phyloP scores from a whole-genome alignment of 2,329 filamentous ascomycete genomes.

The Colletotrichum plurivorum region DNA sequence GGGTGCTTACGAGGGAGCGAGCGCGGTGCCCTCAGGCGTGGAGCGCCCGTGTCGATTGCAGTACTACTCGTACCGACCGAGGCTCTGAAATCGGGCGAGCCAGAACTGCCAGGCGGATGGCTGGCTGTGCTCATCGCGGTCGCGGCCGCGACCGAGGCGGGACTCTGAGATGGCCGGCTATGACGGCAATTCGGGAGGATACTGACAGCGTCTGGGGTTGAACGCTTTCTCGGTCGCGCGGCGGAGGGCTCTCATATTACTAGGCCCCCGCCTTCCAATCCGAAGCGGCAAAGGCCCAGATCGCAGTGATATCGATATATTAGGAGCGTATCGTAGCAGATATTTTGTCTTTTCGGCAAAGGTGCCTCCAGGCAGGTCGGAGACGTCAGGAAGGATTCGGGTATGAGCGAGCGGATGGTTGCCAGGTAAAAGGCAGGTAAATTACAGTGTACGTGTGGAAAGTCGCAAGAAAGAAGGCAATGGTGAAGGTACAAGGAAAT shows the following conservation, averaged over 20 bases:
- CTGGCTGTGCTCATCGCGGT: conserved; percentile 40
- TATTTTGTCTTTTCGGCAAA: too few species aligned
- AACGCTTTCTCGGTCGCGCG: conserved; percentile 34
- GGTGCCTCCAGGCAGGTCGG: too few species aligned
- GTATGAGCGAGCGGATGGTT: background rate
- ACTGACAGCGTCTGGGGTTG: conserved; percentile 31
- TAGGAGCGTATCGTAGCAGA: background rate
- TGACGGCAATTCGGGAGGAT: conserved; percentile 11
- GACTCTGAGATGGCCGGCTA: conserved; percentile 18
- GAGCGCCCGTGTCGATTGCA: conserved; percentile 33
- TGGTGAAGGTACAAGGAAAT: background rate
- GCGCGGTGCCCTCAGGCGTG: conserved; percentile 41
- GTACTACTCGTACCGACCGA: conserved; percentile 41
- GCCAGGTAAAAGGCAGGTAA: background rate
- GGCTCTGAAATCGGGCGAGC: conserved; percentile 39
- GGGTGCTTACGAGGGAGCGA: conserved; percentile 49
- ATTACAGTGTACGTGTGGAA: conserved; percentile 2
- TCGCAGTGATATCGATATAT: conserved; percentile 26
- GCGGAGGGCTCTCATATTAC: conserved; percentile 38
- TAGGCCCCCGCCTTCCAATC: conserved; percentile 32
- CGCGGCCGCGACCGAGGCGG: conserved; percentile 24
- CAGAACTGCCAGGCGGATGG: conserved; percentile 40
- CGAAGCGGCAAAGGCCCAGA: conserved; percentile 6
- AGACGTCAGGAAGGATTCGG: too few species aligned
- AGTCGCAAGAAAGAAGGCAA: background rate